A percentile compares a stretch with the other conserved stretches of the same genome.
phyloP scores from a whole-genome alignment of 2,329 filamentous ascomycete species.

The Hirsutella rhossiliensis region DNA sequence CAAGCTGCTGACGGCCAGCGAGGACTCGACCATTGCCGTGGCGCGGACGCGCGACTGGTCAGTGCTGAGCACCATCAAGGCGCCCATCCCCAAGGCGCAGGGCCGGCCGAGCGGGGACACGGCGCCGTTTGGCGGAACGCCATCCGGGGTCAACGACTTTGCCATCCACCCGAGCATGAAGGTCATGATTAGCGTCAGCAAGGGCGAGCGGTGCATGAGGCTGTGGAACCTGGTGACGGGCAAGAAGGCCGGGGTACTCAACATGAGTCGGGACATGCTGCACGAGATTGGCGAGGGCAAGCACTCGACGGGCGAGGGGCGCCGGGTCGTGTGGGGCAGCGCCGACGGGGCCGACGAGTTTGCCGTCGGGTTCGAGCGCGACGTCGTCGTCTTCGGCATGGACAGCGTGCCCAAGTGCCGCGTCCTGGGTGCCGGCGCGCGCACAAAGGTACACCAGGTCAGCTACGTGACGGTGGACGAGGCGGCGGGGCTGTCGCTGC shows the following conservation, averaged over 20 bases:
- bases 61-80: constrained; percentile 77
- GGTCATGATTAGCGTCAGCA: constrained; percentile 85
- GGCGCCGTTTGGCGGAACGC: constrained; percentile 65
- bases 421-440: constrained; percentile 35
- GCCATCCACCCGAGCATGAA: constrained; percentile 95
- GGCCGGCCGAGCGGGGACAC: constrained; percentile 86
- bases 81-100: constrained; percentile 66
- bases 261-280: constrained; percentile 65
- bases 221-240: constrained; percentile 96
- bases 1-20: constrained; percentile 77
- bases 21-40: constrained; percentile 86
- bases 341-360: constrained; percentile 68
- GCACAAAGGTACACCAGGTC: constrained; percentile 76
- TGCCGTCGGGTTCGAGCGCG: constrained; percentile 78
- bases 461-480: constrained; percentile 51
- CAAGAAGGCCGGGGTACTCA: constrained; percentile 86
- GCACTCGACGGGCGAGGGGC: constrained; percentile 69
- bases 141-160: constrained; percentile 87
- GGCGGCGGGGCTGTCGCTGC: constrained; percentile 28
- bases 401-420: constrained; percentile 73
- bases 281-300: constrained; percentile 64
- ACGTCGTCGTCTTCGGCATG: constrained; percentile 75
- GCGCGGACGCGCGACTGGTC: constrained; percentile 84
- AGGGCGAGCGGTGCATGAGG: constrained; percentile 82
- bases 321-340: constrained; percentile 68